These are phyloP conservation scores for Porcisia hertigi DNA, from an alignment of 208 protist species.

Conservation along the genomic window DNA sequence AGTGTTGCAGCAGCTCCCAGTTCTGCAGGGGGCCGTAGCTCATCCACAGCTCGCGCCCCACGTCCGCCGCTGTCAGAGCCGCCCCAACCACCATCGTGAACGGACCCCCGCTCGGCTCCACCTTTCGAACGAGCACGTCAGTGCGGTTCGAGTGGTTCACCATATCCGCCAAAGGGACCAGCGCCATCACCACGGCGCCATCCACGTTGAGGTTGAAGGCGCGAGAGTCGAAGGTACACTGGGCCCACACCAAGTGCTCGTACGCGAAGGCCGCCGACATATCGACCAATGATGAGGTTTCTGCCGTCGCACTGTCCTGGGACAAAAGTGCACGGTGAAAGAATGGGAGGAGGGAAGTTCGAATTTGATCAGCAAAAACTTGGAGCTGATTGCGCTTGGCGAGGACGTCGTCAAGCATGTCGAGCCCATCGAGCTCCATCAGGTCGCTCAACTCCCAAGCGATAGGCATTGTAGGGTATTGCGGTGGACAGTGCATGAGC, in stretches of 20 bases:
- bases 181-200: constrained; percentile 54
- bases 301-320: background rate
- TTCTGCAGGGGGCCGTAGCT: constrained; percentile 94
- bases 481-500: constrained; percentile 51
- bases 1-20: constrained; percentile 91
- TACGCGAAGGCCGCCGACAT: constrained; percentile 44
- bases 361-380: constrained; percentile 47
- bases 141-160: constrained; percentile 86
- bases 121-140: constrained; percentile 77
- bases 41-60: constrained; percentile 89
- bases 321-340: constrained; percentile 34
- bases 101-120: constrained; percentile 64
- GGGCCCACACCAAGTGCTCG: constrained; percentile 75
- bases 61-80: constrained; percentile 46
- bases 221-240: constrained; percentile 88
- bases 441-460: constrained; percentile 74
- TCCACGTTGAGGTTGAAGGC: constrained; percentile 91
- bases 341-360: constrained; percentile 33
- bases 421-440: constrained; percentile 70
- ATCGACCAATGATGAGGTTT: constrained; percentile 13
- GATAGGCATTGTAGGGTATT: constrained; percentile 74
- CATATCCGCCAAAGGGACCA: constrained; percentile 89
- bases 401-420: constrained; percentile 84
- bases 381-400: constrained; percentile 51
- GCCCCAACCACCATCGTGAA: constrained; percentile 86